Evolutionary conservation across 768 basidiomycete species (phyloP).

Genomic region (Mycena belliarum): DNA sequence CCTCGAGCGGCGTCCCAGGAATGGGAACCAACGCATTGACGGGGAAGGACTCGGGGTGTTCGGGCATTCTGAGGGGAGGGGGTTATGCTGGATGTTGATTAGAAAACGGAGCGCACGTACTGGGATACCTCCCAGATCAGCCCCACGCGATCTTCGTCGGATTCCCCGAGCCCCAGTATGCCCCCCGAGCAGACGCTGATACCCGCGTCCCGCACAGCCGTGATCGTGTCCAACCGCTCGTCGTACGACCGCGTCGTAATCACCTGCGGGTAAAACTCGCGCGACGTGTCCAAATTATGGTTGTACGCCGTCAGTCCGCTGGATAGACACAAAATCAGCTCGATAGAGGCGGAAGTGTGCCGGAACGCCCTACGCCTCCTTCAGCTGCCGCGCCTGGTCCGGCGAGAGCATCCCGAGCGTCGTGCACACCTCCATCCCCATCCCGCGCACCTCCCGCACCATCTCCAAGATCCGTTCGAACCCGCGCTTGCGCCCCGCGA

Average conservation of each 20-base stretch:
- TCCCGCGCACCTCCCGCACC: conserved; percentile 86
- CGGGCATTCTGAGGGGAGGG: conserved; percentile 72
- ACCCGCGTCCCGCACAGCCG: conserved; percentile 89
- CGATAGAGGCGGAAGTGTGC: conserved; percentile 4
- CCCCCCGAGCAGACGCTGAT: conserved; percentile 98
- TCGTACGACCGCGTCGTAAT: conserved; percentile 95
- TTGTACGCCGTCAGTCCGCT: conserved; percentile 97
- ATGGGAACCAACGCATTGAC: conserved; percentile 98
- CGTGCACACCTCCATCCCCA: conserved; percentile 99
- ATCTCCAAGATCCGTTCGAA: conserved; percentile 92
- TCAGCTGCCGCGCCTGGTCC: conserved; percentile 88
- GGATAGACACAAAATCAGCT: conserved; percentile 18
- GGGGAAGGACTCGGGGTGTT: conserved; percentile 98
- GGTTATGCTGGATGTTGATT: conserved; percentile 4
- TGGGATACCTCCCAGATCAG: conserved; percentile 92
- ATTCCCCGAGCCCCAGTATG: conserved; percentile 92
- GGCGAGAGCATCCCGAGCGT: conserved; percentile 96
- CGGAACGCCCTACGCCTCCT: conserved; percentile 75
- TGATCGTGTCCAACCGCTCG: conserved; percentile 87
- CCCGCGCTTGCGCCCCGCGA: conserved; percentile 88
- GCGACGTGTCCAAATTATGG: conserved; percentile 97
- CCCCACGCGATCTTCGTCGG: conserved; percentile 86
- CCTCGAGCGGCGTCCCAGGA: conserved; percentile 88
- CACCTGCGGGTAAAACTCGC: conserved; percentile 96
- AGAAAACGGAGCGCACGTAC: conserved; percentile 45